Conservation (phyloP, 208 protist genomes). For the Trypanosoma brucei region DNA sequence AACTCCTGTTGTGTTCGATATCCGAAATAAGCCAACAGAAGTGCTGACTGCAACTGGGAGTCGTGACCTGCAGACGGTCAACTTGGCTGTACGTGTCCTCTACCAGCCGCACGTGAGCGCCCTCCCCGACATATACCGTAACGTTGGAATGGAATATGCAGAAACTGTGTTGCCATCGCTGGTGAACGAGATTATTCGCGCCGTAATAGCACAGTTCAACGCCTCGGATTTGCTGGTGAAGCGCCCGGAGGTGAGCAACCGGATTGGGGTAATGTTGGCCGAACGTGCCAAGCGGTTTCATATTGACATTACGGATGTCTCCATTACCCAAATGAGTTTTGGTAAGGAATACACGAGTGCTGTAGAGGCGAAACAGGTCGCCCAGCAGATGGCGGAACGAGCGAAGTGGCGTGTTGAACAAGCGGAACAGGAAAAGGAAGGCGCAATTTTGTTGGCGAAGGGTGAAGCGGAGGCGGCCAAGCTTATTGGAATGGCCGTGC, state of each 20-base stretch:
- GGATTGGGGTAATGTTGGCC: conserved; percentile 90
- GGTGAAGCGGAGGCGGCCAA: conserved; percentile 91
- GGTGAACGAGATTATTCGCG: conserved; percentile 98
- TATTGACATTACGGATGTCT: conserved; percentile 97
- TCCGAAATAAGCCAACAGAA: conserved; percentile 89
- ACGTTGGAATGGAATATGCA: conserved; percentile 95
- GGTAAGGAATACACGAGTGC: conserved; percentile 93
- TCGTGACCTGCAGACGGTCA: conserved; percentile 98
- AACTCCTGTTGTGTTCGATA: conserved; percentile 96
- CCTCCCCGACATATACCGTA: conserved; percentile 93
- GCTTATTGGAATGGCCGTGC: conserved; percentile 87
- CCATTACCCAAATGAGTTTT: conserved; percentile 96
- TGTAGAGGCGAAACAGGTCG: conserved; percentile 96
- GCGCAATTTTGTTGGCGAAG: conserved; percentile 88
- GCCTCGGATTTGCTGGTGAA: conserved; percentile 97
- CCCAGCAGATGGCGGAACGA: conserved; percentile 95
- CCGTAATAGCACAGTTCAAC: conserved; percentile 98
- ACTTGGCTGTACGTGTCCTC: conserved; percentile 98
- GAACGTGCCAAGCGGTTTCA: conserved; percentile 95
- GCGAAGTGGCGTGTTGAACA: conserved; percentile 94
- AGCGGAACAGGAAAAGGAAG: conserved; percentile 92
- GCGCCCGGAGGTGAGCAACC: conserved; percentile 91
- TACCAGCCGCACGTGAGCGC: conserved; percentile 91
- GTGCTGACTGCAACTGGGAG: conserved; percentile 88
- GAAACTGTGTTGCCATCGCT: conserved; percentile 98